Evolutionary conservation across 2,329 filamentous ascomycete species (phyloP).

Genomic region (Calonectria montana): DNA sequence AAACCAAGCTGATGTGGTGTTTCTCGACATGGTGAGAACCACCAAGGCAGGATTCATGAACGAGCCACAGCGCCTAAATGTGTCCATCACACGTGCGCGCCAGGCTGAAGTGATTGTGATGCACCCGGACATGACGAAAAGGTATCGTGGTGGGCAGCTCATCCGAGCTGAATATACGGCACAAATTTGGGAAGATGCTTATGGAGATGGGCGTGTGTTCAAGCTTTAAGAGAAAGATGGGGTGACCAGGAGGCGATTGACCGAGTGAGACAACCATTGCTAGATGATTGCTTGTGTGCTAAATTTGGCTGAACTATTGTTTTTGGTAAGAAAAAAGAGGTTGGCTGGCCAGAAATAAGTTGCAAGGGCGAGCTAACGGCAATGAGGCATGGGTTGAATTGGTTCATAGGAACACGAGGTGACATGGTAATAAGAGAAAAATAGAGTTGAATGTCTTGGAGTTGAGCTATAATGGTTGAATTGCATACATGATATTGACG

Average conservation of each 20-base stretch:
- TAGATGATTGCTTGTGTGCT: not conserved
- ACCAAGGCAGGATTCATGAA: constrained; percentile 54
- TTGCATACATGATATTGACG: not conserved
- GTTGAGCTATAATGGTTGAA: not conserved
- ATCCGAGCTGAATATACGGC: constrained; percentile 40
- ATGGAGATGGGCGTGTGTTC: constrained; percentile 36
- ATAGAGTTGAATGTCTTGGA: not conserved
- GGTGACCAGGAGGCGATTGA: not conserved
- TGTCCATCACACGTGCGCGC: constrained; percentile 57
- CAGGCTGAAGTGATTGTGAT: constrained; percentile 60
- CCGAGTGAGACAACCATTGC: not conserved
- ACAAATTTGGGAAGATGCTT: constrained; percentile 48
- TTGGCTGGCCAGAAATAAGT: not conserved
- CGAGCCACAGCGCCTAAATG: constrained; percentile 57
- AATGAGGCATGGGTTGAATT: not conserved
- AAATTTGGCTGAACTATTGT: not conserved
- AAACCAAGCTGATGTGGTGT: constrained; percentile 60
- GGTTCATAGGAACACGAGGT: not conserved
- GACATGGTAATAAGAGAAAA: not conserved
- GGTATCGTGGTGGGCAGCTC: constrained; percentile 11
- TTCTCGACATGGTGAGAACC: constrained; percentile 59
- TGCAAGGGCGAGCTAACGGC: not conserved
- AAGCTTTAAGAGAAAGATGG: constrained; percentile 16
- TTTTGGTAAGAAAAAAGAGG: not conserved
- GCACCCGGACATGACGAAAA: constrained; percentile 50